Evolutionary conservation across 495 filamentous ascomycete species (phyloP).

Genomic region (Cryomyces antarcticus): DNA sequence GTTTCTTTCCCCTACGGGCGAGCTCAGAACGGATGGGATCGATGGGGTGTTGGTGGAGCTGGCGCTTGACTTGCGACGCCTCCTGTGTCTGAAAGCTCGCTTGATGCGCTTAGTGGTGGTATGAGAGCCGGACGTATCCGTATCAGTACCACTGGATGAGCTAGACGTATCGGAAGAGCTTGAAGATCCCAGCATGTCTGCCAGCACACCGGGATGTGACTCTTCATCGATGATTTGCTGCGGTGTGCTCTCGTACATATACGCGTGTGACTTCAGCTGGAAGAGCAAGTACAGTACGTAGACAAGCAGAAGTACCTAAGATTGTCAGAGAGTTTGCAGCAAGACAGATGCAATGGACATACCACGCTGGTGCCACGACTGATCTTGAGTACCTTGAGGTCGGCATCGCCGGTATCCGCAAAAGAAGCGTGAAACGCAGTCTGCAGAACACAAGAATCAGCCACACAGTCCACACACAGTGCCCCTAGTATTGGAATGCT

Average conservation of each 20-base stretch:
- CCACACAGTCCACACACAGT: no score
- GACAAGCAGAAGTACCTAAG: conserved; percentile 52
- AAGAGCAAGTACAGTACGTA: conserved; percentile 77
- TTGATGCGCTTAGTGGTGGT: conserved; percentile 56
- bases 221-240: conserved; percentile 81
- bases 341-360: neutral
- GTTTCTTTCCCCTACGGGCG: conserved; percentile 20
- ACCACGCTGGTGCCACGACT: conserved; percentile 83
- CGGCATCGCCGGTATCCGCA: conserved; percentile 32
- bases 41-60: conserved; percentile 40
- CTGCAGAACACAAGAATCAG: conserved; percentile 11
- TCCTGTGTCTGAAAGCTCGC: conserved; percentile 41
- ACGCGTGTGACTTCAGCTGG: conserved; percentile 78
- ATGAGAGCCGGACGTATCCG: conserved; percentile 47
- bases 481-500: no score
- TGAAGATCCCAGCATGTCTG: conserved; percentile 53
- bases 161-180: conserved; percentile 30
- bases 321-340: conserved; percentile 1
- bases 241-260: conserved; percentile 78
- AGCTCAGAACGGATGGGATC: conserved; percentile 20
- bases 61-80: conserved; percentile 51
- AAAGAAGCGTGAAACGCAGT: conserved; percentile 88
- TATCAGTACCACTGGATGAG: conserved; percentile 41
- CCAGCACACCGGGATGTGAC: conserved; percentile 64
- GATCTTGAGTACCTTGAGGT: conserved; percentile 52